These are phyloP conservation scores for Pisolithus microcarpus DNA, from an alignment of 768 basidiomycete genomes.

Conservation along the genomic window DNA sequence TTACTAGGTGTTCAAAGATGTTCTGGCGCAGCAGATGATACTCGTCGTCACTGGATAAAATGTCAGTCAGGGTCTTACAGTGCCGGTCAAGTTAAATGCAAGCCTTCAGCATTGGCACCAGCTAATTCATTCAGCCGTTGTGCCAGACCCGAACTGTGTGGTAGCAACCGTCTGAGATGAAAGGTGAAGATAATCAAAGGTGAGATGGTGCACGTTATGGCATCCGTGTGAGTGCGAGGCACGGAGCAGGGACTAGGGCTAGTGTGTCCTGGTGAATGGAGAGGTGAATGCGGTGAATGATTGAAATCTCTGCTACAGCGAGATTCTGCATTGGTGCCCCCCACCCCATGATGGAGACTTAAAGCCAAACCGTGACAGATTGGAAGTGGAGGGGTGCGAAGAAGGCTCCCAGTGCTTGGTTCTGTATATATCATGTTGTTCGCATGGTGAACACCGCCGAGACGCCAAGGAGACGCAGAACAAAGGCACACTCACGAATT, in stretches of 20 bases:
- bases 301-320: slow-evolving; percentile 8
- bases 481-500: slow-evolving; percentile 41
- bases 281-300: slow-evolving; percentile 12
- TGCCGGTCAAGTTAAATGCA: slow-evolving; percentile 32
- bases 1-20: slow-evolving; percentile 73
- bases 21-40: slow-evolving; percentile 79
- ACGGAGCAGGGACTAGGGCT: slow-evolving; percentile 12
- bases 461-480: background rate
- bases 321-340: slow-evolving; percentile 13
- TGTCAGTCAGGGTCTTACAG: slow-evolving; percentile 2
- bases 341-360: slow-evolving; percentile 8
- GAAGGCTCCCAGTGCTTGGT: slow-evolving; percentile 47
- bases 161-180: slow-evolving; percentile 9
- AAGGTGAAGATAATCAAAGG: slow-evolving; percentile 2
- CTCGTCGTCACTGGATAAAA: slow-evolving; percentile 62
- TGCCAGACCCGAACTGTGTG: slow-evolving; percentile 60
- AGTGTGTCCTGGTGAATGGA: slow-evolving; percentile 16
- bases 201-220: slow-evolving; percentile 44
- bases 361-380: slow-evolving; percentile 19
- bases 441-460: background rate
- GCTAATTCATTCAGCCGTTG: slow-evolving; percentile 78
- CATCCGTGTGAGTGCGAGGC: slow-evolving; percentile 35
- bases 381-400: slow-evolving; percentile 26
- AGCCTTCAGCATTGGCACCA: slow-evolving; percentile 69
- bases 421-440: slow-evolving; percentile 50